Base-by-base conservation (phyloP, 192 early-diverging fungal genomes). In the Dimargaris verticillata region DNA sequence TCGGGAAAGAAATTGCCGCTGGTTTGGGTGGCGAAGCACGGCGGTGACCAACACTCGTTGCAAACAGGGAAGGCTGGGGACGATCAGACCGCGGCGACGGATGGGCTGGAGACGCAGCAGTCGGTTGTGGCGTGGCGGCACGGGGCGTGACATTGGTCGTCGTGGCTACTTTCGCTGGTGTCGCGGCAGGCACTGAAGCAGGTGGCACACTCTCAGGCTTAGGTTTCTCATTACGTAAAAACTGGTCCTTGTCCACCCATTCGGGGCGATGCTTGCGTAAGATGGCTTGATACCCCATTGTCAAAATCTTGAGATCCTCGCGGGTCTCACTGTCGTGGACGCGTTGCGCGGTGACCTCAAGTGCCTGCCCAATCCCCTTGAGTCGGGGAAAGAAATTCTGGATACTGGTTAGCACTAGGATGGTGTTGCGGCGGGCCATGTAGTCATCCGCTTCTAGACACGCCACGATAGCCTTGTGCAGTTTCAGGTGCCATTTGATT, bases 401-500 rank as follows among this genome's bases (percentile, higher is more conserved):
- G 22, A 89, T 72, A 20, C 78, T 73, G 26, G 82, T 78, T 12
- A 92, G 70, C 14, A 91, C 75, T 25, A 86, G 66, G 48, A 91
- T 83, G 5, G 84, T 65, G 61, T 92, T 92, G 14, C 84, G 79
- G 57, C 86, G 79, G 60, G 82, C 78, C 66, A 84, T 78, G 58
- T 83, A 81, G 53, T 92, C 86, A 10, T 61, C 66, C 3, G 83
- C 85, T 11, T 72, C 64, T 17, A 89, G 63, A 28, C 71, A 66
- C 5, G 62, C 54, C 15, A 66, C 65, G 38, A 81, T 72, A 0
- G 66, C 72, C 24, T 43, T 61, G 18, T 64, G 66, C 24, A 86
- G 63, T 28, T 79, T 79, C 20, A 66, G 63, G 52, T 91, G 90
- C 87, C 88, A 89, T 60, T 88, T 91, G 60, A 73, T 70, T 52